phyloP scores from a whole-genome alignment of 768 basidiomycete species.

The Trametes punicea region DNA sequence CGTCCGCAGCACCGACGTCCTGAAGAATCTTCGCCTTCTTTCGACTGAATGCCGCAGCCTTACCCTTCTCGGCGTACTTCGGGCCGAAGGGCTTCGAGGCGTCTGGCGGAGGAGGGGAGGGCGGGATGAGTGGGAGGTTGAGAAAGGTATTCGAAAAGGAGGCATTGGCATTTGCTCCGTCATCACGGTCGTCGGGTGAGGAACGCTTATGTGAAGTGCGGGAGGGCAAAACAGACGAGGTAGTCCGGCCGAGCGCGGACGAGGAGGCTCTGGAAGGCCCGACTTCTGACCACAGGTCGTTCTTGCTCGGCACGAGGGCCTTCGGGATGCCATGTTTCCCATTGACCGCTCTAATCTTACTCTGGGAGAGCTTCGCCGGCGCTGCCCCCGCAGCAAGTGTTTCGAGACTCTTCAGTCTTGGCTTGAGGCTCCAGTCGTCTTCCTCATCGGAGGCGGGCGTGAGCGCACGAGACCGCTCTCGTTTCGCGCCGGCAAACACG shows the following conservation, averaged over 20 bases:
- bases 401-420: conserved; percentile 24
- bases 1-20: conserved; percentile 28
- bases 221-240: conserved; percentile 9
- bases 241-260: background rate
- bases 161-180: conserved; percentile 8
- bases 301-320: conserved; percentile 24
- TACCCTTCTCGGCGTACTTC: conserved; percentile 30
- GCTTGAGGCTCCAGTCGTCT: conserved; percentile 20
- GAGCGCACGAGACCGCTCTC: conserved; percentile 20
- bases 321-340: conserved; percentile 15
- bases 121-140: conserved; percentile 49
- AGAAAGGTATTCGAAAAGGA: conserved; percentile 16
- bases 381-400: background rate
- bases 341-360: conserved; percentile 9
- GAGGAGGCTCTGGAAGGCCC: conserved; percentile 11
- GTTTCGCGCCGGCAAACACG: conserved; percentile 8
- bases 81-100: conserved; percentile 17
- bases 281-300: conserved; percentile 22
- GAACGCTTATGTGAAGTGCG: conserved; percentile 44
- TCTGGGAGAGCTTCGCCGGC: background rate
- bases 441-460: conserved; percentile 25
- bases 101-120: conserved; percentile 58
- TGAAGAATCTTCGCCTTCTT: conserved; percentile 50
- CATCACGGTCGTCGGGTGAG: conserved; percentile 34
- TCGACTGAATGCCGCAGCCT: conserved; percentile 35